phyloP scores from a whole-genome alignment of 208 protist genomes.

The Angomonas ambiguus region DNA sequence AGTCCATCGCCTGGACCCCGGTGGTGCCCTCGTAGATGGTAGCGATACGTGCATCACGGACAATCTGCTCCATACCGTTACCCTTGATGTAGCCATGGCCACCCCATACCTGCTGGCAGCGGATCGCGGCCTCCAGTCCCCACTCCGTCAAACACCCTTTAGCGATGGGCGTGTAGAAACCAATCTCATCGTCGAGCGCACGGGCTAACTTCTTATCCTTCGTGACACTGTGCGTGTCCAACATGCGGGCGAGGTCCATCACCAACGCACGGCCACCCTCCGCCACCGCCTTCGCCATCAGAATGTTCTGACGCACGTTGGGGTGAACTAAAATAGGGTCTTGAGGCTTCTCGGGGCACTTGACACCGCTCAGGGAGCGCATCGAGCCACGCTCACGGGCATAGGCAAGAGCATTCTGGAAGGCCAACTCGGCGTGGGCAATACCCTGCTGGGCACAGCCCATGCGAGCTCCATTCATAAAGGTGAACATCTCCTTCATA shows the following conservation, averaged over 20 bases:
- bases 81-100: conserved; percentile 80
- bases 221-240: conserved; percentile 40
- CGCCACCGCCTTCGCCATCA: conserved; percentile 77
- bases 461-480: conserved; percentile 83
- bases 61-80: conserved; percentile 80
- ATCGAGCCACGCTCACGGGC: conserved; percentile 72
- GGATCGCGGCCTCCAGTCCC: conserved; percentile 58
- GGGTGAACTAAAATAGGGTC: conserved; percentile 72
- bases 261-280: conserved; percentile 82
- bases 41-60: conserved; percentile 66
- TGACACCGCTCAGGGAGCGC: conserved; percentile 46
- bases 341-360: conserved; percentile 45
- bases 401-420: conserved; percentile 78
- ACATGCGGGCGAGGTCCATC: conserved; percentile 60
- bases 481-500: conserved; percentile 90
- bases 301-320: conserved; percentile 75
- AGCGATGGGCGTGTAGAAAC: conserved; percentile 85
- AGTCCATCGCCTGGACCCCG: conserved; percentile 80
- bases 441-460: conserved; percentile 75
- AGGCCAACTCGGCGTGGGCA: conserved; percentile 75
- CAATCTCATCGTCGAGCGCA: conserved; percentile 64
- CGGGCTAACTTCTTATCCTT: conserved; percentile 18
- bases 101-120: conserved; percentile 69
- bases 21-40: conserved; percentile 85
- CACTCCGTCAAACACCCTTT: conserved; percentile 82